Percentiles rank a stretch among this genome's conserved stretches.
Conservation (phyloP, 2,329 filamentous ascomycete species). For the Aspergillus costaricaensis region DNA sequence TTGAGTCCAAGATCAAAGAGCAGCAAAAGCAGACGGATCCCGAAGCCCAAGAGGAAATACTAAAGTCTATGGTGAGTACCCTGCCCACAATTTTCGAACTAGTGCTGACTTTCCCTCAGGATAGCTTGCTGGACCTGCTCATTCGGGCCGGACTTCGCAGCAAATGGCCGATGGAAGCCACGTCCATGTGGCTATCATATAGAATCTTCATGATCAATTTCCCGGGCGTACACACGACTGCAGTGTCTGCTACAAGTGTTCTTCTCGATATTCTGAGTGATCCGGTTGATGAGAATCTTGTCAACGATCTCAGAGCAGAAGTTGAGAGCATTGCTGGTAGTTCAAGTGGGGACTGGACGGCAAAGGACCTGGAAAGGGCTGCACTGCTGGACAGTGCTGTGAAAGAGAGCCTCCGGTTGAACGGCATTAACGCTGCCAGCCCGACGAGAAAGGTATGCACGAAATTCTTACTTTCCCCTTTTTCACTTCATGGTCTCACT, state of each 20-base stretch:
- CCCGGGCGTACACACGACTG: conserved; percentile 19
- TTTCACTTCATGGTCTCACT: not conserved
- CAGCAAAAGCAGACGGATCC: conserved; percentile 8
- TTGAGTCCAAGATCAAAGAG: conserved; percentile 15
- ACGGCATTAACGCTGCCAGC: conserved; percentile 19
- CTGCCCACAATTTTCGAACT: not conserved
- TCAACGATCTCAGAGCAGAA: conserved; percentile 10
- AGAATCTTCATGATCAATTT: conserved; percentile 21
- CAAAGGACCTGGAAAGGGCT: conserved; percentile 11
- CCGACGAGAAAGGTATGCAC: conserved; percentile 12
- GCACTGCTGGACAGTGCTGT: conserved; percentile 15
- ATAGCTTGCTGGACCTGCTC: conserved; percentile 16
- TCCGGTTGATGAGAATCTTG: not conserved
- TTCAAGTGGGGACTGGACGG: conserved; percentile 11
- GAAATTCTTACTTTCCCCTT: no score
- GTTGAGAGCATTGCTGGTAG: conserved; percentile 6
- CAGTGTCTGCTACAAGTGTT: conserved; percentile 16
- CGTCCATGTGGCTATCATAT: conserved; percentile 18
- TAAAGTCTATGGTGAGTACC: conserved; percentile 4
- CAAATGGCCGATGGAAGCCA: conserved; percentile 18
- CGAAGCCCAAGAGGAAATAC: conserved; percentile 7
- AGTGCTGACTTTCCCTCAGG: conserved; percentile 2
- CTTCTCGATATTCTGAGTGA: conserved; percentile 16
- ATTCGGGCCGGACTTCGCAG: conserved; percentile 14
- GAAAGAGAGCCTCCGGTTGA: conserved; percentile 17